A percentile compares a stretch with the other conserved stretches of the same genome.
phyloP scores from a whole-genome alignment of 768 basidiomycete genomes.

The Boletus insuetus region DNA sequence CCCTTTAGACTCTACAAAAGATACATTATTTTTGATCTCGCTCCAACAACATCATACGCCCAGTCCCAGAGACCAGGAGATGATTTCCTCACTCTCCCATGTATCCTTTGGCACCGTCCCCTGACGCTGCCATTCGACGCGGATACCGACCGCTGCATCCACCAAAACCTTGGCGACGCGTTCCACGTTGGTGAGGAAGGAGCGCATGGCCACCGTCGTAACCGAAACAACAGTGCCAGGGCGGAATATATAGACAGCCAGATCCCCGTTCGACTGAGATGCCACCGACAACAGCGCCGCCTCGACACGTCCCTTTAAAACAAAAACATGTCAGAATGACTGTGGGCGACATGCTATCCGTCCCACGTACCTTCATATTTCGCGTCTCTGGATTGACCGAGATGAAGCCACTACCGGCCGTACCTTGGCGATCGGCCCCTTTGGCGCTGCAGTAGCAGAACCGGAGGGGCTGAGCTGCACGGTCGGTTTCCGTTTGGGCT shows the following conservation, averaged over 20 bases:
- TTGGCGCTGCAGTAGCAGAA: conserved; percentile 30
- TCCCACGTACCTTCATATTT: conserved; percentile 24
- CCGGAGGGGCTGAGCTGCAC: conserved; percentile 12
- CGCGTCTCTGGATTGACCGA: conserved; percentile 17
- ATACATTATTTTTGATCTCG: too few species aligned
- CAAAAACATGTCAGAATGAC: too few species aligned
- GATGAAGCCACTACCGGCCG: conserved; percentile 11
- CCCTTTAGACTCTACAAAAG: too few species aligned
- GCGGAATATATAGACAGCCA: conserved; percentile 21
- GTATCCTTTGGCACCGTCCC: conserved; percentile 17
- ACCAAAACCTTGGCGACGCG: conserved; percentile 21
- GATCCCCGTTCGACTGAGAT: conserved; percentile 8
- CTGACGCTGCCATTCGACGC: conserved; percentile 27
- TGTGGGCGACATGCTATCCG: too few species aligned
- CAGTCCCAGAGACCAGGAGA: conserved; percentile 22
- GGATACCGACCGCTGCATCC: conserved; percentile 26
- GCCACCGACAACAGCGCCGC: conserved; percentile 12
- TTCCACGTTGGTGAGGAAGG: conserved; percentile 21
- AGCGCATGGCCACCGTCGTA: conserved; percentile 13
- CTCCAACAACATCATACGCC: conserved; percentile 10
- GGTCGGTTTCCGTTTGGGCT: neutral
- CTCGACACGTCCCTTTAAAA: conserved; percentile 24
- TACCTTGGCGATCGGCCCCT: conserved; percentile 17
- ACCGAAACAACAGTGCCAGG: conserved; percentile 7
- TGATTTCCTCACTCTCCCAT: conserved; percentile 29